Conservation (phyloP, 2,329 filamentous ascomycete genomes). For the Fonsecaea nubica region DNA sequence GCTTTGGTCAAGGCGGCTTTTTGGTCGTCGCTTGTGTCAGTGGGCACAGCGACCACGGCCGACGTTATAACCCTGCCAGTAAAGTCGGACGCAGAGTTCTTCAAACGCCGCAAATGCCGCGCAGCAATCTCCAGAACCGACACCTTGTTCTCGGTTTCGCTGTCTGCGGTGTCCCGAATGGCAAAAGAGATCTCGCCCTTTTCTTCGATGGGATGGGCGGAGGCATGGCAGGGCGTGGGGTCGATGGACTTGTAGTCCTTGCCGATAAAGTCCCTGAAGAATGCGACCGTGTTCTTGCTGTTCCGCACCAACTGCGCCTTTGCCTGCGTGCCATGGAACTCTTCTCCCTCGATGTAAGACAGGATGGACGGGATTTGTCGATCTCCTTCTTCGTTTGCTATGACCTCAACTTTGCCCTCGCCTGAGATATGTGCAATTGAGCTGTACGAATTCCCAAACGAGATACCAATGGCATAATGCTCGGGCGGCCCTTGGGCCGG, state of each 20-base stretch:
- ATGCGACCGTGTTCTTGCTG: slow-evolving; percentile 88
- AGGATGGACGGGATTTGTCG: slow-evolving; percentile 94
- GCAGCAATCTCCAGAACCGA: slow-evolving; percentile 81
- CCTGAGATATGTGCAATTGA: slow-evolving; percentile 87
- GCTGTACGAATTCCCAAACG: slow-evolving; percentile 98
- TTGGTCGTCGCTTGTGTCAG: slow-evolving; percentile 89
- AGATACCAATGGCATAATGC: slow-evolving; percentile 84
- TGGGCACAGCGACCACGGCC: slow-evolving; percentile 92
- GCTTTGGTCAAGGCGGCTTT: slow-evolving; percentile 78
- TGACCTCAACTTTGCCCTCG: slow-evolving; percentile 95
- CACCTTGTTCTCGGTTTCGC: slow-evolving; percentile 70
- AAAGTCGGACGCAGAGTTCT: slow-evolving; percentile 85
- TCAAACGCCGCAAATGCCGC: slow-evolving; percentile 81
- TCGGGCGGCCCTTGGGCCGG: slow-evolving; percentile 51
- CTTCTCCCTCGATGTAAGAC: slow-evolving; percentile 93
- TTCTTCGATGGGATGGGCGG: slow-evolving; percentile 82
- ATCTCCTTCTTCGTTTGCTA: slow-evolving; percentile 99
- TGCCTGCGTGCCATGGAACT: slow-evolving; percentile 94
- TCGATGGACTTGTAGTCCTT: slow-evolving; percentile 97
- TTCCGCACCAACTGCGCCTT: slow-evolving; percentile 94
- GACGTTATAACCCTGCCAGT: slow-evolving; percentile 91
- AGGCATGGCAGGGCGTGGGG: slow-evolving; percentile 90
- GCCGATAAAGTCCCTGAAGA: slow-evolving; percentile 94
- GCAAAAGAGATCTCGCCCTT: slow-evolving; percentile 78
- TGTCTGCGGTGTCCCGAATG: slow-evolving; percentile 73